Conservation (phyloP, 345 rosid species). For the Salix udensis region DNA sequence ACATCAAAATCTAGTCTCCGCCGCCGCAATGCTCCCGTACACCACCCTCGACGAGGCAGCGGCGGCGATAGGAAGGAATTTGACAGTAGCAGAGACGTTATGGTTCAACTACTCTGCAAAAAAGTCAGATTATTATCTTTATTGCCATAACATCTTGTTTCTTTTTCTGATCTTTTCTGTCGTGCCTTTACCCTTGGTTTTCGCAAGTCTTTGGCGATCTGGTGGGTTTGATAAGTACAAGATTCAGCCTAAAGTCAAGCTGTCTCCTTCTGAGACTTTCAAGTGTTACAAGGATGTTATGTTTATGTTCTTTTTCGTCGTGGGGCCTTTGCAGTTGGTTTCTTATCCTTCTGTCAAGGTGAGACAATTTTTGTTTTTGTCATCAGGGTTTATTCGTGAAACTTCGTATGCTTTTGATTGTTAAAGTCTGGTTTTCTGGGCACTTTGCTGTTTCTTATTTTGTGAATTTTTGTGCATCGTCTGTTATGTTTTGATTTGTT, state of each 20-base stretch:
- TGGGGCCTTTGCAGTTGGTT: conserved; percentile 82
- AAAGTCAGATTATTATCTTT: conserved; percentile 78
- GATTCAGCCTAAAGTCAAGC: conserved; percentile 81
- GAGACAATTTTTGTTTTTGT: background rate
- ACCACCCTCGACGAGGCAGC: conserved; percentile 57
- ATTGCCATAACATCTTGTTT: conserved; percentile 75
- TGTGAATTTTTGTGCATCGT: background rate
- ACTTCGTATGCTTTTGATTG: background rate
- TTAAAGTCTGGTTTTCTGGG: background rate
- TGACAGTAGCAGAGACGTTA: conserved; percentile 56
- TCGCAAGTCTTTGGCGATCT: conserved; percentile 49
- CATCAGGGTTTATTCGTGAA: background rate
- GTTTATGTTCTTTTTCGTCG: conserved; percentile 62
- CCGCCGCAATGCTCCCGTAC: conserved; percentile 63
- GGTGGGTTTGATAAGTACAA: conserved; percentile 52
- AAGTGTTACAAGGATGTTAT: conserved; percentile 77
- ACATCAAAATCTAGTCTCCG: background rate
- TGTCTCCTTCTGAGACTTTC: conserved; percentile 55
- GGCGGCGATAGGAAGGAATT: conserved; percentile 64
- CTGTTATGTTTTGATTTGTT: background rate
- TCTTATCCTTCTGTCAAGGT: conserved; percentile 87
- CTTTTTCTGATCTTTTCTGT: conserved; percentile 63
- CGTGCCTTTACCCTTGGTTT: conserved; percentile 64
- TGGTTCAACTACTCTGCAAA: conserved; percentile 85
- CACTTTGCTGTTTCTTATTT: background rate